Conservation (phyloP, 805 yeast species). For the Vanderwaltozyma verrucispora region DNA sequence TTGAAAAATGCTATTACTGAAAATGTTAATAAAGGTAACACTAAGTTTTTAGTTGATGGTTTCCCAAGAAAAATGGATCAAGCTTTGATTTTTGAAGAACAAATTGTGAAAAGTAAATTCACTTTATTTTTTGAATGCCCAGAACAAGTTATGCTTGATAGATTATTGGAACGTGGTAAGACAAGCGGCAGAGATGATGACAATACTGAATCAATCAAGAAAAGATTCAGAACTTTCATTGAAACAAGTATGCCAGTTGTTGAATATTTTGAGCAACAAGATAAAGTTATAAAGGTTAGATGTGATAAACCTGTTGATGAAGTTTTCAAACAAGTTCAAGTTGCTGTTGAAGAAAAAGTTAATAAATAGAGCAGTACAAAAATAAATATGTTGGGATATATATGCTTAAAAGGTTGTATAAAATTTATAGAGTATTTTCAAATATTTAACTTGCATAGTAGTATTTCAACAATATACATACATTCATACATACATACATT, state of each 20-base stretch:
- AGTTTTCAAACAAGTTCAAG: constrained; percentile 61
- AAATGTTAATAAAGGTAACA: constrained; percentile 35
- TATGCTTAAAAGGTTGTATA: no score
- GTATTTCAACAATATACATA: no score
- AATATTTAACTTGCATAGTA: no score
- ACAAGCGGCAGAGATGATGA: constrained; percentile 94
- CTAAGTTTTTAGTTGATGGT: constrained; percentile 79
- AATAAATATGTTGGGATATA: no score
- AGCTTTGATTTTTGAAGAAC: constrained; percentile 82
- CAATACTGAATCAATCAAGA: constrained; percentile 79
- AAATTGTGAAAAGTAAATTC: constrained; percentile 59
- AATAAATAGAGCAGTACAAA: no score
- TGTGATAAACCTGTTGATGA: constrained; percentile 76
- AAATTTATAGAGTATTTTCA: no score
- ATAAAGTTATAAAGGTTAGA: constrained; percentile 63
- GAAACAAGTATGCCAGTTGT: constrained; percentile 94
- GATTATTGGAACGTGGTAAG: constrained; percentile 84
- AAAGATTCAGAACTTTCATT: constrained; percentile 76
- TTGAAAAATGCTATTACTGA: constrained; percentile 69
- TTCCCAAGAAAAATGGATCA: constrained; percentile 99
- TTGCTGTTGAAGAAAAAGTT: constrained; percentile 40
- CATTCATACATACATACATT: no score
- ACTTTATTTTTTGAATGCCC: constrained; percentile 76
- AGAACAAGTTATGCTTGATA: constrained; percentile 68
- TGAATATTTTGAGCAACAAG: constrained; percentile 62